Conservation (phyloP, 1,284 basidiomycete species). For the Marasmius sp. region DNA sequence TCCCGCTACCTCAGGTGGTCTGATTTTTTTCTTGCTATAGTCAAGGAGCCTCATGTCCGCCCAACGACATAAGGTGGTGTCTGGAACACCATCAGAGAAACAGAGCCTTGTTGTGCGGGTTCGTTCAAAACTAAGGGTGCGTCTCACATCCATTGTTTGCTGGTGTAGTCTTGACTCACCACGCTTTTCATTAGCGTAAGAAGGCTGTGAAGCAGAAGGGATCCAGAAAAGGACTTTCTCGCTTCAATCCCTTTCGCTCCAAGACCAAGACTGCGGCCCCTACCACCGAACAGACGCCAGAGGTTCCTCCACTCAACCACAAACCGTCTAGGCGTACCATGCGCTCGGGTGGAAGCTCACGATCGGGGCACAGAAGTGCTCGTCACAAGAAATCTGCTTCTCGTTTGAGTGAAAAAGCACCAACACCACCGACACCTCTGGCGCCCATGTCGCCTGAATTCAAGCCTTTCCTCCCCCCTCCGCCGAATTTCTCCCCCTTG, state of each 20-base stretch:
- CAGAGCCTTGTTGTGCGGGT: not conserved
- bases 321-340: not conserved
- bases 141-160: not conserved
- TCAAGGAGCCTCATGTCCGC: not conserved
- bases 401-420: not conserved
- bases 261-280: not conserved
- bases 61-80: not conserved
- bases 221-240: conserved; percentile 5
- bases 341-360: not conserved
- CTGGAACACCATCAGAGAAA: not conserved
- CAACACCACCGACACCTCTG: not conserved
- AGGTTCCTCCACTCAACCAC: not conserved
- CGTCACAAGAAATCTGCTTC: not conserved
- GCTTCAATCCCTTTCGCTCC: conserved; percentile 1
- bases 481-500: not conserved
- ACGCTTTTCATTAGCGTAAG: not conserved
- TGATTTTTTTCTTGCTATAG: not conserved
- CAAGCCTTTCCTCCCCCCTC: not conserved
- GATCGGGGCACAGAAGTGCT: too few species aligned
- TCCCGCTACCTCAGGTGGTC: not conserved
- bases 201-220: conserved; percentile 3
- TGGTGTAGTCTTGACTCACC: not conserved
- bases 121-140: conserved; percentile 1
- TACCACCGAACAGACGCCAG: not conserved
- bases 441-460: not conserved